Conservation (phyloP, 2,329 filamentous ascomycete species). For the Paracamarosporium sp. region DNA sequence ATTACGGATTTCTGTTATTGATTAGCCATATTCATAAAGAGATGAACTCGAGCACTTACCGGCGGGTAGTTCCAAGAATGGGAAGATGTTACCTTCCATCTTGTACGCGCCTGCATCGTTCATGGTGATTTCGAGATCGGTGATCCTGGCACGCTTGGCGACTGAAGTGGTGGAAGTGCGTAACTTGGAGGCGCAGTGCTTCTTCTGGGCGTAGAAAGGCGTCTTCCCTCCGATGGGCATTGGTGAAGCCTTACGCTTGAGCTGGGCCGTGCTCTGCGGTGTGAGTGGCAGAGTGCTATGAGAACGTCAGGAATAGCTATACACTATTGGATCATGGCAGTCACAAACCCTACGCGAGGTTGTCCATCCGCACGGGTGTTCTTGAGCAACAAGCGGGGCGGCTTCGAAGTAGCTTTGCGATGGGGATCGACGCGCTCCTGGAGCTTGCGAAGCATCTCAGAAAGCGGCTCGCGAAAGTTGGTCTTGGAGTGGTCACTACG, state of each 20-base stretch:
- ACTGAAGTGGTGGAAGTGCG: background rate
- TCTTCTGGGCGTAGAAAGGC: background rate
- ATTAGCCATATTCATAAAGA: slow-evolving; percentile 5
- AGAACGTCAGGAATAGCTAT: background rate
- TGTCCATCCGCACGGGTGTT: background rate
- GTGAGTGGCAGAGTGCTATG: slow-evolving; percentile 1
- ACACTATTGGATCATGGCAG: background rate
- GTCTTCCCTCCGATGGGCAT: background rate
- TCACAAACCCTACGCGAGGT: background rate
- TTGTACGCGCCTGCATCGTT: background rate
- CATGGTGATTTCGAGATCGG: slow-evolving; percentile 3
- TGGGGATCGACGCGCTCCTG: background rate
- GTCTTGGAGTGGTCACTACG: background rate
- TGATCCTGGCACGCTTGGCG: background rate
- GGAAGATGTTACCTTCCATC: slow-evolving; percentile 1
- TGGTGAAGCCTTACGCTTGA: slow-evolving; percentile 3
- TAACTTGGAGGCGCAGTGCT: background rate
- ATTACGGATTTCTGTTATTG: slow-evolving; percentile 34
- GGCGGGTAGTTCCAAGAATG: slow-evolving; percentile 14
- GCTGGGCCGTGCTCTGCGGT: background rate
- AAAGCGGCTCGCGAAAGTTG: background rate
- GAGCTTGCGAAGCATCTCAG: background rate
- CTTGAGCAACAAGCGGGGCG: background rate
- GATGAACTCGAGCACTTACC: slow-evolving; percentile 1
- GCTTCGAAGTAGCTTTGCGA: background rate